These are phyloP conservation scores for Linderina pennispora DNA, from an alignment of 192 early-diverging fungal species.

Conservation along the genomic window DNA sequence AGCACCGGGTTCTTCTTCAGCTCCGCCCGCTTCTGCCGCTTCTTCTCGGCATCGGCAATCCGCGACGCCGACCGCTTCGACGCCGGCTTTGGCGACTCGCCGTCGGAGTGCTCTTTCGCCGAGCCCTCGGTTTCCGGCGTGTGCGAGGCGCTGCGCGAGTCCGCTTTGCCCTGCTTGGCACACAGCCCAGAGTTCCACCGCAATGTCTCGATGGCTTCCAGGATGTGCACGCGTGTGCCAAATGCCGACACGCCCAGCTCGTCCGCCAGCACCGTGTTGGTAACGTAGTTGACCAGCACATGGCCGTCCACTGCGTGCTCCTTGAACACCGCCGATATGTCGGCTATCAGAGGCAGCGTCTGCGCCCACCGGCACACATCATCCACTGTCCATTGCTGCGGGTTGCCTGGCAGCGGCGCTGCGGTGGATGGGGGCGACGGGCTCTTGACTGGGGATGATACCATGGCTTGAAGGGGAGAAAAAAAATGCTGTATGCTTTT, in stretches of 20 bases:
- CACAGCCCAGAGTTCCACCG: constrained; percentile 29
- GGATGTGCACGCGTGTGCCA: constrained; percentile 41
- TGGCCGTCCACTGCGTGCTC: constrained; percentile 46
- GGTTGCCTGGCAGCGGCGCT: constrained; percentile 10
- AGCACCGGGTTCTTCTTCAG: constrained; percentile 43
- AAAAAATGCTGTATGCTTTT: too few relatives aligned
- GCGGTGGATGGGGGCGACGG: not conserved
- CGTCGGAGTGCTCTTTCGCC: constrained; percentile 24
- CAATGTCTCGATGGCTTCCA: constrained; percentile 44
- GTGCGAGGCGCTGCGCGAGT: constrained; percentile 3
- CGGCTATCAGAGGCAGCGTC: constrained; percentile 13
- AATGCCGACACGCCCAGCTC: constrained; percentile 44
- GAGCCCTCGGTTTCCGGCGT: constrained; percentile 18
- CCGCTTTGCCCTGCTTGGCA: constrained; percentile 3
- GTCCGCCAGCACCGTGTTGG: constrained; percentile 40
- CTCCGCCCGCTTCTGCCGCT: constrained; percentile 46
- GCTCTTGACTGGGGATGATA: not conserved
- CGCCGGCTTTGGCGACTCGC: constrained; percentile 20
- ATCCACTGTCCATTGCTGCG: constrained; percentile 30
- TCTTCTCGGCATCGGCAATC: constrained; percentile 45
- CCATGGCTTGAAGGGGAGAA: too few relatives aligned
- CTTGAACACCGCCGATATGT: constrained; percentile 18
- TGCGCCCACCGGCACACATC: constrained; percentile 36
- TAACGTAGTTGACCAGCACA: constrained; percentile 41
- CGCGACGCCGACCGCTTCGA: constrained; percentile 45